Conservation (phyloP, 495 filamentous ascomycete genomes). For the Terfezia boudieri region DNA sequence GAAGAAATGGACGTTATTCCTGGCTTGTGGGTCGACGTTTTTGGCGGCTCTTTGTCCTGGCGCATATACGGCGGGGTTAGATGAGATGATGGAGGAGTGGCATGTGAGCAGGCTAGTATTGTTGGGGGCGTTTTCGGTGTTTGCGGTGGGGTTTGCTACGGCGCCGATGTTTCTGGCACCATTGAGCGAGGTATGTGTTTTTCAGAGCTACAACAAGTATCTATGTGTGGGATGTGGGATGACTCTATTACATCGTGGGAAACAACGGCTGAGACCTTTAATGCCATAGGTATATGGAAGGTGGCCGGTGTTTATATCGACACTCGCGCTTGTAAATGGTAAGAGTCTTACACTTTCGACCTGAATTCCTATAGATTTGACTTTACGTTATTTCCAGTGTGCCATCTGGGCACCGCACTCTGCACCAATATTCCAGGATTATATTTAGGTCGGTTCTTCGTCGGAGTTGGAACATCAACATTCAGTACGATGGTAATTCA, state of each 20-base stretch:
- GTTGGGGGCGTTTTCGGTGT: slow-evolving; percentile 58
- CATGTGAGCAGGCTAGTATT: slow-evolving; percentile 39
- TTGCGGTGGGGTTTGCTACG: slow-evolving; percentile 60
- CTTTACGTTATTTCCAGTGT: slow-evolving; percentile 23
- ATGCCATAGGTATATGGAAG: slow-evolving; percentile 10
- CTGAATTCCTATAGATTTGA: slow-evolving; percentile 23
- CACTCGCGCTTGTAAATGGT: slow-evolving; percentile 11
- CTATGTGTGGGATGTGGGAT: neutral
- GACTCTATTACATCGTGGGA: no score
- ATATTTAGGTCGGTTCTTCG: slow-evolving; percentile 52
- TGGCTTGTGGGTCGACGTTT: slow-evolving; percentile 53
- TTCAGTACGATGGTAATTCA: slow-evolving; percentile 54
- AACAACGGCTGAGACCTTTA: neutral
- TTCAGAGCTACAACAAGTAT: neutral
- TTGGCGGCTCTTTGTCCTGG: slow-evolving; percentile 67
- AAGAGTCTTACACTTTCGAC: neutral
- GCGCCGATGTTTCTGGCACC: slow-evolving; percentile 84
- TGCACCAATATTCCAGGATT: slow-evolving; percentile 51
- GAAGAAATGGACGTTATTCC: slow-evolving; percentile 49
- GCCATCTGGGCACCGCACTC: slow-evolving; percentile 53
- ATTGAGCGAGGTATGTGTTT: slow-evolving; percentile 51
- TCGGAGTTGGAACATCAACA: slow-evolving; percentile 52
- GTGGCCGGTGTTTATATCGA: slow-evolving; percentile 6
- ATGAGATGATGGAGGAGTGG: slow-evolving; percentile 40
- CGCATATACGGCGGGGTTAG: slow-evolving; percentile 46